Percentiles rank a stretch among this genome's conserved stretches.
Evolutionary conservation across 495 filamentous ascomycete species (phyloP).

Genomic region (Gamarada debralockiae): DNA sequence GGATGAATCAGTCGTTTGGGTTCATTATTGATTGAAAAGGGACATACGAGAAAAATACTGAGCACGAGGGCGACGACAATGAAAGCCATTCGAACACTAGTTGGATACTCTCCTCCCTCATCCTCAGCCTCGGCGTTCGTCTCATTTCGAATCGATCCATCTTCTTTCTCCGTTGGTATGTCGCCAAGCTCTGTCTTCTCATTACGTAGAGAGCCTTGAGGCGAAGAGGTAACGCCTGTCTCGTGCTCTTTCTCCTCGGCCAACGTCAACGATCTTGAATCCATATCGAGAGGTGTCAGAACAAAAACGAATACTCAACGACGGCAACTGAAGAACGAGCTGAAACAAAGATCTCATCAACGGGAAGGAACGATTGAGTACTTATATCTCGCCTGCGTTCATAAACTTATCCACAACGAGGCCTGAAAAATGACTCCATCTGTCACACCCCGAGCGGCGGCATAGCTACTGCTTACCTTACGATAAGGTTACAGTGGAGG

Average conservation of each 20-base stretch:
- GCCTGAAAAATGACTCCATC: no score
- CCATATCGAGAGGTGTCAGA: slow-evolving; percentile 11
- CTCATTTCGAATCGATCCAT: slow-evolving; percentile 4
- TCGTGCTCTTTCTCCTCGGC: slow-evolving; percentile 17
- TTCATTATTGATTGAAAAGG: not conserved
- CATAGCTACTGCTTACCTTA: no score
- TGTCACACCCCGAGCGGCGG: no score
- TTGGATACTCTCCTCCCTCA: slow-evolving; percentile 18
- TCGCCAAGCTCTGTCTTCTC: slow-evolving; percentile 8
- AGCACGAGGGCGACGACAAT: slow-evolving; percentile 16
- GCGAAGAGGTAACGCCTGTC: slow-evolving; percentile 10
- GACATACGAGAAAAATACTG: slow-evolving; percentile 6
- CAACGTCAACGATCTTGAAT: slow-evolving; percentile 20
- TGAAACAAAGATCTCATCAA: no score
- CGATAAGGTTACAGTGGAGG: no score
- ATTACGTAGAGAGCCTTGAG: slow-evolving; percentile 8
- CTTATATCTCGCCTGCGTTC: no score
- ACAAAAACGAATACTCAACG: not conserved
- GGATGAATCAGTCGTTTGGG: not conserved
- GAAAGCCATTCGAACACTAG: slow-evolving; percentile 4
- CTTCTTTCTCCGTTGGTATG: slow-evolving; percentile 19
- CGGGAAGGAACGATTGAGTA: no score
- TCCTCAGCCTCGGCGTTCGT: not conserved
- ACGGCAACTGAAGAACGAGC: no score
- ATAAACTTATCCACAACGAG: no score